These are phyloP conservation scores for Bullera alba DNA, from an alignment of 768 basidiomycete species.

Conservation along the genomic window DNA sequence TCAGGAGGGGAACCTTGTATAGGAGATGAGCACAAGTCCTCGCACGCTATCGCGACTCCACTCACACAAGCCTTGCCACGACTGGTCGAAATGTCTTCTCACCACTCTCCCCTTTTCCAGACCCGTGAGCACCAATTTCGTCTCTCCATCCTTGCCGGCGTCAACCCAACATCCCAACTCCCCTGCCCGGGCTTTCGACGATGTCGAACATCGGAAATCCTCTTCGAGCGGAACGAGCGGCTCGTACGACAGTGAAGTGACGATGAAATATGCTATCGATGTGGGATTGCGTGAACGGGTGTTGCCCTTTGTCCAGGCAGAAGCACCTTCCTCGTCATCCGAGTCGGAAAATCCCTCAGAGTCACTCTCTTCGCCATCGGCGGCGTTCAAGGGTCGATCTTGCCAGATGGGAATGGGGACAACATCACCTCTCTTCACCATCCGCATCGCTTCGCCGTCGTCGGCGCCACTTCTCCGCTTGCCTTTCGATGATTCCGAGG, in stretches of 20 bases:
- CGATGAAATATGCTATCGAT: constrained; percentile 63
- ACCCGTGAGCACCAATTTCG: constrained; percentile 73
- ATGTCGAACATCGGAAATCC: constrained; percentile 37
- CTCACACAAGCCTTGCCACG: constrained; percentile 53
- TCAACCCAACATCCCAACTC: constrained; percentile 84
- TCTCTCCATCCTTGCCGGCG: constrained; percentile 49
- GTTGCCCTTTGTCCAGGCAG: not conserved
- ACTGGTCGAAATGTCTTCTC: constrained; percentile 52
- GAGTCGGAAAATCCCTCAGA: constrained; percentile 53
- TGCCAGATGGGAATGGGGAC: constrained; percentile 31
- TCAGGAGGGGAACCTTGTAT: constrained; percentile 1
- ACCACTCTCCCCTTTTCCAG: constrained; percentile 61
- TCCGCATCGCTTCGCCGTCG: constrained; percentile 1
- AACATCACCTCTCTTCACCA: constrained; percentile 39
- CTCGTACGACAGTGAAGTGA: constrained; percentile 69
- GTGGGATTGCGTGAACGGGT: constrained; percentile 32
- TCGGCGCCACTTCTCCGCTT: not conserved
- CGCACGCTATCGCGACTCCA: constrained; percentile 10
- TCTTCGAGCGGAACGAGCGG: constrained; percentile 48
- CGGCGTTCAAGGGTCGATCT: constrained; percentile 47
- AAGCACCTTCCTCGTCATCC: constrained; percentile 6
- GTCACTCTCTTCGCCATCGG: constrained; percentile 78
- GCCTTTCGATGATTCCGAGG: not conserved
- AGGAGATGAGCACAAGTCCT: too few species aligned
- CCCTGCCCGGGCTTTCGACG: constrained; percentile 55